These are phyloP conservation scores for Clavariopsis aquatica DNA, from an alignment of 495 filamentous ascomycete species.

Conservation along the genomic window DNA sequence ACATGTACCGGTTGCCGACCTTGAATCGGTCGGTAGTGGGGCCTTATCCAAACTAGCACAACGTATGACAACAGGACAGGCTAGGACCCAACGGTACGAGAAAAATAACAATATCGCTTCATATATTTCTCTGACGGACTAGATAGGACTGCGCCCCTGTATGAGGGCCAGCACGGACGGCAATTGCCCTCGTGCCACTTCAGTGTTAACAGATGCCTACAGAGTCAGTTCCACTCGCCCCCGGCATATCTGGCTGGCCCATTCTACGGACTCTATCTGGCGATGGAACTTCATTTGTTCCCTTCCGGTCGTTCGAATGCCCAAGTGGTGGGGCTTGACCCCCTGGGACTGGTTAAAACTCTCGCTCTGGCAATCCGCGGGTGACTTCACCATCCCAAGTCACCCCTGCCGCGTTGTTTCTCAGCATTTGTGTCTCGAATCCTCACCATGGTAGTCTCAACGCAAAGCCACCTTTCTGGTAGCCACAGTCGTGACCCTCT, in stretches of 20 bases:
- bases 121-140: conserved; percentile 37
- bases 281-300: conserved; percentile 19
- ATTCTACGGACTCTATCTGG: conserved; percentile 7
- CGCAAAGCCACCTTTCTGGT: conserved; percentile 18
- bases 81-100: conserved; percentile 32
- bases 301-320: conserved; percentile 4
- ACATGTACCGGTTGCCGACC: neutral
- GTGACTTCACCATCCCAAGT: conserved; percentile 13
- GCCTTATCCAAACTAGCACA: conserved; percentile 7
- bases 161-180: conserved; percentile 14
- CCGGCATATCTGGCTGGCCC: conserved; percentile 28
- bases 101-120: conserved; percentile 42
- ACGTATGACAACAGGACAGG: conserved; percentile 32
- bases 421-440: conserved; percentile 31
- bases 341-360: conserved; percentile 28
- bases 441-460: conserved; percentile 34
- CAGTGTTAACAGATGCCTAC: conserved; percentile 21
- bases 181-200: conserved; percentile 37
- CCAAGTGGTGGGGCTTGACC: conserved; percentile 27
- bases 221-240: neutral
- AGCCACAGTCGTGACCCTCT: conserved; percentile 32
- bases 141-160: conserved; percentile 12
- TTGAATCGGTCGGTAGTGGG: neutral
- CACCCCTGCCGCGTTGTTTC: conserved; percentile 21
- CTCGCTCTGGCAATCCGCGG: conserved; percentile 14